phyloP scores from a whole-genome alignment of 257 asterid species.

The Rhazya stricta region DNA sequence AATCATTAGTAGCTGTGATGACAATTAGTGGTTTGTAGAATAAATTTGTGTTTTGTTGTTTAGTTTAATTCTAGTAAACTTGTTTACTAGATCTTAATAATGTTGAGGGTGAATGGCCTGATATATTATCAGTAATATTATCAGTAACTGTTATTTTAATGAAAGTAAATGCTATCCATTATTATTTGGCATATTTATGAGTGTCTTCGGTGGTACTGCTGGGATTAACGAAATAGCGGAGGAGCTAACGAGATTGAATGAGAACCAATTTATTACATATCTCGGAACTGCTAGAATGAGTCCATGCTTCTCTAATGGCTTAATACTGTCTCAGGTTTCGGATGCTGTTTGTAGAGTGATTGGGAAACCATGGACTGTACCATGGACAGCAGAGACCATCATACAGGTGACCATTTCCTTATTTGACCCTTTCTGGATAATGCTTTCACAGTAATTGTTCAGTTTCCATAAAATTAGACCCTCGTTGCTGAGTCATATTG shows the following conservation, averaged over 20 bases:
- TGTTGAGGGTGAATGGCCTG: neutral
- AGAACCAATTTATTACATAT: neutral
- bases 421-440: neutral
- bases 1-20: neutral
- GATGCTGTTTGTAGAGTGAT: constrained; percentile 38
- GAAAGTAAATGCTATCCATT: neutral
- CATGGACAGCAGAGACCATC: constrained; percentile 95
- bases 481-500: neutral
- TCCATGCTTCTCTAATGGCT: constrained; percentile 5
- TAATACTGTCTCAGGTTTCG: constrained; percentile 39
- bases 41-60: neutral
- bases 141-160: neutral
- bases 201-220: neutral
- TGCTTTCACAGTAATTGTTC: neutral
- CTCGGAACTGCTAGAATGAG: neutral
- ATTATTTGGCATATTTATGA: neutral
- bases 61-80: neutral
- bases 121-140: too few species aligned
- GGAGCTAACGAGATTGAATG: neutral
- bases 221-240: neutral
- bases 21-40: neutral
- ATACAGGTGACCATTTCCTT: constrained; percentile 45
- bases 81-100: neutral
- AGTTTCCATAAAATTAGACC: neutral
- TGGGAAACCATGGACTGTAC: constrained; percentile 87